Conservation (phyloP, 1,284 basidiomycete species). For the Apiotrichum porosum region DNA sequence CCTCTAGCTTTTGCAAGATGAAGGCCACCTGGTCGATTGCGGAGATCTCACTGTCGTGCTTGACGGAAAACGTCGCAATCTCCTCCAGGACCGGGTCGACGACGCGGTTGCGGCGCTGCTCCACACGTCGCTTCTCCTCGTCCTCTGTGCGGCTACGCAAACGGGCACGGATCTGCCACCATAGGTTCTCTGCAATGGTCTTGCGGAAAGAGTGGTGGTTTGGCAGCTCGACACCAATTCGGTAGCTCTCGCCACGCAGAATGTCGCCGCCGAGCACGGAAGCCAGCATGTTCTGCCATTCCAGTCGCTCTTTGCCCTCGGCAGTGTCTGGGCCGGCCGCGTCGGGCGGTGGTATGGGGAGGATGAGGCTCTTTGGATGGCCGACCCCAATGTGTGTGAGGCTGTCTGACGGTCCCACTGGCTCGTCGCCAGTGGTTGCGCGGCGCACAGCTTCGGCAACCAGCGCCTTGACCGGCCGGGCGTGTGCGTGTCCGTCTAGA, state of each 20-base stretch:
- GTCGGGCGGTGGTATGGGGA: conserved; percentile 16
- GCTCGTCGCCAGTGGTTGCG: conserved; percentile 11
- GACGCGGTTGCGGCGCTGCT: conserved; percentile 71
- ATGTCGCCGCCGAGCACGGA: conserved; percentile 91
- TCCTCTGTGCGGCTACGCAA: conserved; percentile 72
- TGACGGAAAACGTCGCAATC: conserved; percentile 63
- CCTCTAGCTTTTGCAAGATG: conserved; percentile 72
- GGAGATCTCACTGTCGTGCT: conserved; percentile 37
- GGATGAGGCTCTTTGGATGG: conserved; percentile 15
- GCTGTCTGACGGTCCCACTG: background rate
- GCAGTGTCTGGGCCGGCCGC: conserved; percentile 31
- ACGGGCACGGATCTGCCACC: conserved; percentile 86
- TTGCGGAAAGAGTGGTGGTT: conserved; percentile 61
- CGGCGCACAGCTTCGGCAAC: conserved; percentile 14
- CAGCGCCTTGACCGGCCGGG: conserved; percentile 8
- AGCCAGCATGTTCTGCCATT: conserved; percentile 91
- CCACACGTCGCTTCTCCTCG: conserved; percentile 74
- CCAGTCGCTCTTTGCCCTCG: conserved; percentile 74
- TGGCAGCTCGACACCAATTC: conserved; percentile 67
- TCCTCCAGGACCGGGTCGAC: conserved; percentile 82
- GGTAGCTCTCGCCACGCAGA: conserved; percentile 83
- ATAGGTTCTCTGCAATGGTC: conserved; percentile 66
- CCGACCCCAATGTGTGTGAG: too few relatives aligned
- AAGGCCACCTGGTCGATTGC: conserved; percentile 68
- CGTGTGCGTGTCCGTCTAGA: conserved; percentile 4